Base-by-base conservation (phyloP, 2,329 filamentous ascomycete species). In the Penicillium brevicompactum region DNA sequence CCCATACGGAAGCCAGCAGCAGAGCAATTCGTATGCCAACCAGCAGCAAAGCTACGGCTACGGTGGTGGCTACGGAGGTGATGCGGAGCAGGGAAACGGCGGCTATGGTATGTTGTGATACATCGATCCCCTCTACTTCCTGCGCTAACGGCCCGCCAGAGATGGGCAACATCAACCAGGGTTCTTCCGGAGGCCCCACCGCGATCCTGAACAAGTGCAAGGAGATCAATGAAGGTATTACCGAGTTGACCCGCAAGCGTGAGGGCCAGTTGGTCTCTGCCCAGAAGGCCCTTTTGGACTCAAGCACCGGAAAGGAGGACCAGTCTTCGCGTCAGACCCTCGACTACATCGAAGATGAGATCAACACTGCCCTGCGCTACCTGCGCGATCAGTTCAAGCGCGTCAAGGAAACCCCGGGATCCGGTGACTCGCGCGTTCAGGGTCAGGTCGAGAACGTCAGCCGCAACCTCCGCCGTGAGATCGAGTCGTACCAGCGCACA, bases 161-260 rank as follows among this genome's bases (percentile, higher is more conserved):
- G 73, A 80, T 81, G 77, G 64, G 63, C 55, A 66, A 66, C 61
- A 57, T 65, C 58, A 69, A 58, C 40, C 68, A 67, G 37, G 34
- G 16, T 27, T 58, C 62, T 34, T 57, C 61, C 34, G 68, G 75
- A 64, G 85, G 92, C 72, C 86, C 89, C 42, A 92, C 91, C 70
- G 84, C 84, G 53, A 89, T 96, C 63, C 83, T 97, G 57, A 91
- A 95, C 77, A 88, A 94, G 73, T 94, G 91, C 77, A 84, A 86
- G 56, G 86, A 90, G 44, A 89, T 97, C 71, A 88, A 92, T 72
- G 80, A 84, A 56, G 88, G 87, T 41, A 89, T 97, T 67, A 84
- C 89, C 59, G 80, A 86, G 55, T 85, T 97, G 67, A 86, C 92
- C 68, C 76, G 77, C 59, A 89, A 89, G 63, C 64, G 71, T 47